Conservation (phyloP, 2,329 filamentous ascomycete species). For the Bipolaris oryzae region DNA sequence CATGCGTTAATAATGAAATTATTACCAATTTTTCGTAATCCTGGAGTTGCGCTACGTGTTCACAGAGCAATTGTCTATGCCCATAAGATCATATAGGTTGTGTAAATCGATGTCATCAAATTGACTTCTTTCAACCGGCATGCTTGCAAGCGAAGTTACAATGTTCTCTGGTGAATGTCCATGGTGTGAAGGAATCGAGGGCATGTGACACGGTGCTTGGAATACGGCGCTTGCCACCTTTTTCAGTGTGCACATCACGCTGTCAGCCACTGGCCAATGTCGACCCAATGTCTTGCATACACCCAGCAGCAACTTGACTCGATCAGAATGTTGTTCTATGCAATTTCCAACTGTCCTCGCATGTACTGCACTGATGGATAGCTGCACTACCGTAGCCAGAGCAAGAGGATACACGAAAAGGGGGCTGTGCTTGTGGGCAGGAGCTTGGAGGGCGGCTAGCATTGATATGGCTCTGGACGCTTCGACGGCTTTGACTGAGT, state of each 20-base stretch:
- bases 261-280: constrained; percentile 18
- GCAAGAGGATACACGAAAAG: constrained; percentile 31
- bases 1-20: not conserved
- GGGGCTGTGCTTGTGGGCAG: constrained; percentile 68
- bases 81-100: constrained; percentile 19
- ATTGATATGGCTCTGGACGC: constrained; percentile 76
- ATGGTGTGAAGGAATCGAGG: not conserved
- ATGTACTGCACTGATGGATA: constrained; percentile 68
- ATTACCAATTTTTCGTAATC: not conserved
- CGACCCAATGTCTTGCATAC: constrained; percentile 23
- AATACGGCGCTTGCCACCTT: constrained; percentile 21
- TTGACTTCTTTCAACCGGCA: constrained; percentile 1
- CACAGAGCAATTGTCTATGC: constrained; percentile 10
- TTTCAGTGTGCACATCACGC: constrained; percentile 20
- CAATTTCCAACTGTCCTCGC: constrained; percentile 7
- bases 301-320: constrained; percentile 22
- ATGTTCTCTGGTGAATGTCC: not conserved
- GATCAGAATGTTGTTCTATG: constrained; percentile 25
- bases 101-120: constrained; percentile 15
- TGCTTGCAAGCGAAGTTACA: not conserved
- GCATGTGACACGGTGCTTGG: not conserved
- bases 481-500: constrained; percentile 77
- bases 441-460: constrained; percentile 67
- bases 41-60: not conserved
- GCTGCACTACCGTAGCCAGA: constrained; percentile 27